Evolutionary conservation across 176 grass and related monocot genomes (phyloP).

Genomic region (Aegilops tauschii): DNA sequence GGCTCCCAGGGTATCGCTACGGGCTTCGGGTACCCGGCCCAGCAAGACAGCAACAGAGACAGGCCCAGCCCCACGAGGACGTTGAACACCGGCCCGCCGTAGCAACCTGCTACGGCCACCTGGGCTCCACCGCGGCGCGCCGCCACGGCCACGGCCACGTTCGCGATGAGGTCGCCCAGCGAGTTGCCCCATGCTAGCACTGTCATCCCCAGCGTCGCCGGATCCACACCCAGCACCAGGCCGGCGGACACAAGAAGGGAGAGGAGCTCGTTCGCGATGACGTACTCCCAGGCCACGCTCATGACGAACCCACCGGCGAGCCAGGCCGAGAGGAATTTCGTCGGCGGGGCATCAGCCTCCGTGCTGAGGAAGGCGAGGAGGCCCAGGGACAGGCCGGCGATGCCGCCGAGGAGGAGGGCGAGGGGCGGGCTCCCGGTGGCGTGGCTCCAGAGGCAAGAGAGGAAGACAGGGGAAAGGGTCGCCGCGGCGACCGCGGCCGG

Average conservation of each 20-base stretch:
- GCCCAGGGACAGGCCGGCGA: slow-evolving; percentile 29
- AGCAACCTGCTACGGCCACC: slow-evolving; percentile 59
- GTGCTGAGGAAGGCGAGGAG: slow-evolving; percentile 39
- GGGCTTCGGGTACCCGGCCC: slow-evolving; percentile 23
- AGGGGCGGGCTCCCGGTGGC: neutral
- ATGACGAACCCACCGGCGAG: slow-evolving; percentile 61
- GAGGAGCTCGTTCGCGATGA: slow-evolving; percentile 54
- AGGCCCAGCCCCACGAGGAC: slow-evolving; percentile 57
- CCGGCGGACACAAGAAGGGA: slow-evolving; percentile 43
- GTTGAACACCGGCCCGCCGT: slow-evolving; percentile 71
- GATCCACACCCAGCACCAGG: slow-evolving; percentile 24
- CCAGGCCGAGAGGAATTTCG: slow-evolving; percentile 42
- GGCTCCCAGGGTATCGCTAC: slow-evolving; percentile 30
- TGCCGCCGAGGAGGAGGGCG: slow-evolving; percentile 8
- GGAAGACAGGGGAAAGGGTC: slow-evolving; percentile 47
- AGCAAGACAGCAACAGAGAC: slow-evolving; percentile 42
- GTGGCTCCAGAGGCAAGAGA: slow-evolving; percentile 35
- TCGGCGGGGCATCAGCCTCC: slow-evolving; percentile 21
- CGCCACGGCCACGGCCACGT: slow-evolving; percentile 54
- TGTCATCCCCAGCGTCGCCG: slow-evolving; percentile 57
- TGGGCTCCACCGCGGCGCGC: slow-evolving; percentile 35
- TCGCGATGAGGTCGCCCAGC: slow-evolving; percentile 57
- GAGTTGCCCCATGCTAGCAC: slow-evolving; percentile 86
- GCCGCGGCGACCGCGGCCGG: slow-evolving; percentile 46
- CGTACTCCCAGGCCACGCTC: slow-evolving; percentile 65